Percentiles rank a stretch among this genome's conserved stretches.
These are phyloP conservation scores for Pontederia crassipes DNA, from an alignment of 176 grass and related monocot genomes.

Conservation along the genomic window DNA sequence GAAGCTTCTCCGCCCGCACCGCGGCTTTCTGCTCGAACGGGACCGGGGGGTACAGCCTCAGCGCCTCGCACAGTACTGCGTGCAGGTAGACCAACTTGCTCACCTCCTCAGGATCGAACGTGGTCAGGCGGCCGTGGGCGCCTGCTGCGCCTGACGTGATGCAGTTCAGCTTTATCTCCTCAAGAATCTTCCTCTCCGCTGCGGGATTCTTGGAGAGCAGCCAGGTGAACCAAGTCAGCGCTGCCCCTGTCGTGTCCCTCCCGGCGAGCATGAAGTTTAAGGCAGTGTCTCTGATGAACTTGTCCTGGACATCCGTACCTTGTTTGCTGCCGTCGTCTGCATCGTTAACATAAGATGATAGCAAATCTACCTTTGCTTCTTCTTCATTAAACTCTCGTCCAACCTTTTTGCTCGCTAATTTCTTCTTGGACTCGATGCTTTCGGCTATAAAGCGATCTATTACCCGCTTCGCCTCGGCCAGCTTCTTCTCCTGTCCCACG, in stretches of 20 bases:
- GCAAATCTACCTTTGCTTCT: neutral
- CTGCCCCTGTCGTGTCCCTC: slow-evolving; percentile 13
- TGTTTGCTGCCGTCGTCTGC: neutral
- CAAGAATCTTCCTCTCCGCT: neutral
- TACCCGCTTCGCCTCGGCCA: neutral
- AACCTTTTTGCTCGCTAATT: neutral
- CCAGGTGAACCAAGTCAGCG: slow-evolving; percentile 14
- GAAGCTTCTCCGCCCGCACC: neutral
- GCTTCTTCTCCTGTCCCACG: slow-evolving; percentile 1
- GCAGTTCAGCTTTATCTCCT: neutral
- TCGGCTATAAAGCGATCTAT: slow-evolving; percentile 9
- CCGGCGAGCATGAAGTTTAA: slow-evolving; percentile 3
- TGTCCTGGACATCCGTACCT: neutral
- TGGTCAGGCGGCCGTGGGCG: neutral
- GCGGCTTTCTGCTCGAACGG: neutral
- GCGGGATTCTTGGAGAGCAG: neutral
- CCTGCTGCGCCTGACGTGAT: neutral
- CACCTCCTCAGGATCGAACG: neutral
- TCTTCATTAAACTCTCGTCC: neutral
- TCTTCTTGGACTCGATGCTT: slow-evolving; percentile 1
- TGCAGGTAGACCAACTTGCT: slow-evolving; percentile 6
- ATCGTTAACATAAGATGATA: slow-evolving; percentile 3
- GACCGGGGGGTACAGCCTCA: slow-evolving; percentile 7
- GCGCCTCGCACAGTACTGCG: neutral
- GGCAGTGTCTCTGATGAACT: slow-evolving; percentile 12